These are phyloP conservation scores for Magnaporthiopsis rhizophila DNA, from an alignment of 2,329 filamentous ascomycete genomes.

Conservation along the genomic window DNA sequence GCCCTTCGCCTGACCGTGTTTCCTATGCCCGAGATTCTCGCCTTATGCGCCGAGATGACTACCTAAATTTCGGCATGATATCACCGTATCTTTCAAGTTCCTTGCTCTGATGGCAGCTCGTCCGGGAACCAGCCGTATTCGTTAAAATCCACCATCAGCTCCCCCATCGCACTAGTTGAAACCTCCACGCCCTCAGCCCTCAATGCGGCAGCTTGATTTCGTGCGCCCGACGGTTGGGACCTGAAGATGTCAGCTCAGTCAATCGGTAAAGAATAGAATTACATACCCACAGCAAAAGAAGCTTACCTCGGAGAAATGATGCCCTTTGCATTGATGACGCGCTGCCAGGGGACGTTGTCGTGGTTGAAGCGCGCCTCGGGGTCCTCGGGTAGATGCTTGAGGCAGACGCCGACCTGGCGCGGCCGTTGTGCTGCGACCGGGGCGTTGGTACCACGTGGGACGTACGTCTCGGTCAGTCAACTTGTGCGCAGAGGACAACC, in stretches of 20 bases:
- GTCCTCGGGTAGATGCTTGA: conserved; percentile 71
- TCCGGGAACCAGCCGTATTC: conserved; percentile 50
- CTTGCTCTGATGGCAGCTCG: conserved; percentile 34
- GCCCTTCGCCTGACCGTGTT: too few species aligned
- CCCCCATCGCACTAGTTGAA: conserved; percentile 36
- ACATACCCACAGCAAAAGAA: not conserved
- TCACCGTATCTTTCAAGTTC: not conserved
- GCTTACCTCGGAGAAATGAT: conserved; percentile 71
- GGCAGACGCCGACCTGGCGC: conserved; percentile 80
- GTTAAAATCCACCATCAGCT: conserved; percentile 41
- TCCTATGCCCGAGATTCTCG: too few species aligned
- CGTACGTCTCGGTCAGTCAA: not conserved
- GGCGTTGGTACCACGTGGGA: too few species aligned
- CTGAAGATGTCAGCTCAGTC: conserved; percentile 20
- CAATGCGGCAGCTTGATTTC: conserved; percentile 42
- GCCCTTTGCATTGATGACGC: conserved; percentile 83
- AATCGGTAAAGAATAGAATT: too few species aligned
- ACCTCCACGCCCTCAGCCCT: conserved; percentile 45
- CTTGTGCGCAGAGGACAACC: not conserved
- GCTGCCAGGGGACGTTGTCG: conserved; percentile 85
- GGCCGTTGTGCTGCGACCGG: conserved; percentile 52
- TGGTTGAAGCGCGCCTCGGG: conserved; percentile 53
- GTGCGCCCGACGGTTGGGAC: conserved; percentile 39
- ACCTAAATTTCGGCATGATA: too few species aligned
- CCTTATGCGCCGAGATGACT: too few species aligned